These are phyloP conservation scores for Dictyostelium citrinum DNA, from an alignment of 78 protist genomes.

Conservation along the genomic window DNA sequence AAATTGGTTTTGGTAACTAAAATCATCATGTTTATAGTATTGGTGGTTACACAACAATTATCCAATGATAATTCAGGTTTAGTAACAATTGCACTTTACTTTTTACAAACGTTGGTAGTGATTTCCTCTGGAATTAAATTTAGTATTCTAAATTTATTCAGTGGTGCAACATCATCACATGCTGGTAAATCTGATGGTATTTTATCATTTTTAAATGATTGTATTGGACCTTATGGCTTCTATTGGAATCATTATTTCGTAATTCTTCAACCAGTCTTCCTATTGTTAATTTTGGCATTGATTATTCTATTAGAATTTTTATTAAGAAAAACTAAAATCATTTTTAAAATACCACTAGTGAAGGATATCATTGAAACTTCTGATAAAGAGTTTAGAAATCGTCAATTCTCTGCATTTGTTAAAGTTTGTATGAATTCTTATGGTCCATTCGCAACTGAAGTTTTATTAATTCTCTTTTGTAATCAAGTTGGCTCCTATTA, in stretches of 20 bases:
- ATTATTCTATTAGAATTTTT: conserved; percentile 6
- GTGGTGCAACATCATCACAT: conserved; percentile 20
- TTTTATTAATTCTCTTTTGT: conserved; percentile 49
- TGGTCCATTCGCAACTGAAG: conserved; percentile 62
- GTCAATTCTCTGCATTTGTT: conserved; percentile 73
- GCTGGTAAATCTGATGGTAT: background rate
- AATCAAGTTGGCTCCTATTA: conserved; percentile 8
- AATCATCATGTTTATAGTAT: background rate
- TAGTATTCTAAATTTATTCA: conserved; percentile 1
- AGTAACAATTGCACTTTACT: conserved; percentile 41
- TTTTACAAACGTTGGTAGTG: conserved; percentile 48
- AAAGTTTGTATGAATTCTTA: conserved; percentile 67
- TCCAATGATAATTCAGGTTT: conserved; percentile 31
- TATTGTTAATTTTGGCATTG: background rate
- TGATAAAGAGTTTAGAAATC: conserved; percentile 22
- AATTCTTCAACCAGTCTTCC: conserved; percentile 23
- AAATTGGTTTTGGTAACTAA: background rate
- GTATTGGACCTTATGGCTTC: conserved; percentile 35
- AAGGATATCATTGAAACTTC: background rate
- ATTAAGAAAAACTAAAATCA: conserved; percentile 16
- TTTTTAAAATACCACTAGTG: conserved; percentile 12
- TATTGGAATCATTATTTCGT: conserved; percentile 59
- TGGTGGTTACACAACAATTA: conserved; percentile 48
- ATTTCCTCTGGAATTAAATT: conserved; percentile 63
- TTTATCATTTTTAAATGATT: conserved; percentile 14